Evolutionary conservation across 441 rosid species (phyloP).

Genomic region (Aquilaria agallochum): DNA sequence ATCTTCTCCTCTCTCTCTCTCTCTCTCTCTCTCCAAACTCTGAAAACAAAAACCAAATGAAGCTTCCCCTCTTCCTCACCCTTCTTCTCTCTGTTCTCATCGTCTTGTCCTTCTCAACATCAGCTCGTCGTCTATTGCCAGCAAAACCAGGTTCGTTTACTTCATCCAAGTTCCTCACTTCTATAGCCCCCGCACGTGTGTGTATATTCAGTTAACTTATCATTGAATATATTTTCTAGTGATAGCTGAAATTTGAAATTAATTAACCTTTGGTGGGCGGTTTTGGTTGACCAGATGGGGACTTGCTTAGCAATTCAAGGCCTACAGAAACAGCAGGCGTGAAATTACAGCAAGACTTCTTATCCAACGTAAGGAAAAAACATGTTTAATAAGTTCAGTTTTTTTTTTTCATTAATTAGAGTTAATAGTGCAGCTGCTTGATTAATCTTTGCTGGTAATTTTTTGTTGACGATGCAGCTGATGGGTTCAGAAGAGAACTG

Average conservation of each 20-base stretch:
- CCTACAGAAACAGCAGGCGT: too few species aligned
- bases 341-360: too few species aligned
- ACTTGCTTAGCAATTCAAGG: too few species aligned
- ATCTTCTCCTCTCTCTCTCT: not conserved
- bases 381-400: constrained; percentile 1
- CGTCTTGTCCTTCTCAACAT: constrained; percentile 16
- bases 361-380: too few species aligned
- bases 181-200: too few species aligned
- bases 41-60: not conserved
- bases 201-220: too few species aligned
- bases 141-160: constrained; percentile 16
- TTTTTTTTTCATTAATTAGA: not conserved
- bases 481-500: constrained; percentile 50
- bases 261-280: too few species aligned
- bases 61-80: constrained; percentile 1
- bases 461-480: constrained; percentile 23
- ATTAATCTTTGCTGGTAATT: not conserved
- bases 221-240: too few species aligned
- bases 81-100: constrained; percentile 16
- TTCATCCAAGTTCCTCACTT: too few species aligned
- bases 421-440: too few species aligned
- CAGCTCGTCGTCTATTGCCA: constrained; percentile 23
- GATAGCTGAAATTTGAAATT: too few species aligned
- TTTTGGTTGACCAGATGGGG: too few species aligned
- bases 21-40: not conserved